Base-by-base conservation (phyloP, 108 stramenopile species). In the Cyclotella choctawhatcheeana region DNA sequence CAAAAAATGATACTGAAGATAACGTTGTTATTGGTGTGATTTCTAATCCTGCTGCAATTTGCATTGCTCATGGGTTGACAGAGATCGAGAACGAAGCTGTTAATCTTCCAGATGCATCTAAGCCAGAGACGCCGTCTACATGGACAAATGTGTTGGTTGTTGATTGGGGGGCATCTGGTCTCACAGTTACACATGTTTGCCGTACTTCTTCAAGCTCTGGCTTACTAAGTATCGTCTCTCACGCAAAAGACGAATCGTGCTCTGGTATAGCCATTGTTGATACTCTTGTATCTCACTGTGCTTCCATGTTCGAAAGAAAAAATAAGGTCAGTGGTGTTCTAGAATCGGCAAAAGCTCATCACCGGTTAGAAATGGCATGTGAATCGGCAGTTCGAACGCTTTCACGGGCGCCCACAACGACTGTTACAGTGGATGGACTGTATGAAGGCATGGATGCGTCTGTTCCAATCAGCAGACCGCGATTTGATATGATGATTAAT, bases 381-480 rank as follows among this genome's bases (percentile, higher is more conserved):
- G 89, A 93, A 64, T 62, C 76, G 25, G 89, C 82, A 0, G 73
- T 93, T 47, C 79, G 80, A 34, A 89, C 88, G 14, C 54, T 93
- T 27, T 79, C 83, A 35, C 75, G 77, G 35, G 77, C 75, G 22
- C 81, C 79, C 35, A 88, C 84, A 33, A 69, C 85, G n/a, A 78
- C 85, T 37, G 84, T 87, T 35, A 80, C 80, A 20, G 79, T 90
- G 16, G 92, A 93, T 66, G 81, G 86, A 26, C 65, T 93, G 47
- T 89, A 85, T 59, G 92, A 93, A 71, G 92, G 92, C n/a, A 81
- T 90, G 67, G 92, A 93, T 73, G 77, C 86, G 52, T 75, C 87
- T 20, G 88, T 90, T 18, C 73, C 83, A 18, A 85, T 93, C 52
- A 84, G 82, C 67, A 64, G 79, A 65, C 84, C 89, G 17, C 78